phyloP scores from a whole-genome alignment of 1,139 yeast species.

The Saccharomyces hybrid region DNA sequence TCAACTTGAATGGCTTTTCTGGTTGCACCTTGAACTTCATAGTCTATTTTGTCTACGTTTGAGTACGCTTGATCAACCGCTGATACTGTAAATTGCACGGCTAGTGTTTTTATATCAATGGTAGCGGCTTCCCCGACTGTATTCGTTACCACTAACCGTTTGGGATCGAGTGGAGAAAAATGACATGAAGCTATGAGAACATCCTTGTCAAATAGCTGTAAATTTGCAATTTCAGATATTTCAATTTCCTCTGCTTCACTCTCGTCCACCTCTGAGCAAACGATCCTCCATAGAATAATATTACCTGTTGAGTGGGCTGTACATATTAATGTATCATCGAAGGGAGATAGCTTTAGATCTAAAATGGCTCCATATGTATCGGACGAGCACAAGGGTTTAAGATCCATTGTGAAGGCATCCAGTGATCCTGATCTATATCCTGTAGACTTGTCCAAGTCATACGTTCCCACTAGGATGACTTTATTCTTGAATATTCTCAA shows the following conservation, averaged over 20 bases:
- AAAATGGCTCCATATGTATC: slow-evolving; percentile 58
- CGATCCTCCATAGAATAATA: slow-evolving; percentile 52
- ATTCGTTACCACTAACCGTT: slow-evolving; percentile 42
- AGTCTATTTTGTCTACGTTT: slow-evolving; percentile 6
- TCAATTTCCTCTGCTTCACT: slow-evolving; percentile 14
- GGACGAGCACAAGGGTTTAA: slow-evolving; percentile 28
- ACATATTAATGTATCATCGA: slow-evolving; percentile 41
- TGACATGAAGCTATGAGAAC: slow-evolving; percentile 59
- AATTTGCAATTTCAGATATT: slow-evolving; percentile 19
- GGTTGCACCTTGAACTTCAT: slow-evolving; percentile 19
- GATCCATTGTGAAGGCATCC: slow-evolving; percentile 44
- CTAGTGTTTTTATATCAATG: slow-evolving; percentile 15
- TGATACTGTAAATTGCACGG: slow-evolving; percentile 1
- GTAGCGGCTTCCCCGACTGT: slow-evolving; percentile 49
- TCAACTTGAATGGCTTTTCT: slow-evolving; percentile 8
- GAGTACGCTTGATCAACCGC: slow-evolving; percentile 3
- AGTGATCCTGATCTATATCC: slow-evolving; percentile 65
- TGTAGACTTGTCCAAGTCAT: slow-evolving; percentile 54
- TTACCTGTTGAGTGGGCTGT: slow-evolving; percentile 81
- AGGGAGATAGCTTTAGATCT: slow-evolving; percentile 63
- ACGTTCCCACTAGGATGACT: slow-evolving; percentile 64
- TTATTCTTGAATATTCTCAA: slow-evolving; percentile 48
- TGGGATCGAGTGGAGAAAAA: slow-evolving; percentile 41
- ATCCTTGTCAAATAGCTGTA: slow-evolving; percentile 42
- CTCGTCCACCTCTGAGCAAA: slow-evolving; percentile 9